A percentile compares a stretch with the other conserved stretches of the same genome.
phyloP scores from a whole-genome alignment of 202 grass and related monocot genomes.

The Elaeis oleifera region DNA sequence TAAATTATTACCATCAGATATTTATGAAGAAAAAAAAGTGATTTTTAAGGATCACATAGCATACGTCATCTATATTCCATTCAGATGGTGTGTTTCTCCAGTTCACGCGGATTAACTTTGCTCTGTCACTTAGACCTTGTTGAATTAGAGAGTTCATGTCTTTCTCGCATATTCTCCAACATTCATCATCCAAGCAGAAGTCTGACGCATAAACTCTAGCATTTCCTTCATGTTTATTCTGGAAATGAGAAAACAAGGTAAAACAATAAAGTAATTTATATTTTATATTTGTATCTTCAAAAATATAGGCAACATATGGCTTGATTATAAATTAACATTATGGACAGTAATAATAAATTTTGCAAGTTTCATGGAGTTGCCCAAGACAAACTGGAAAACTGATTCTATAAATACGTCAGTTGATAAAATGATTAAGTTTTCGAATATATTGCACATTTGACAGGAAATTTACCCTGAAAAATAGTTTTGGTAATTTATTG shows the following conservation, averaged over 20 bases:
- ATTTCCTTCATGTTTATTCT: constrained; percentile 85
- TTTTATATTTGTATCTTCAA: constrained; percentile 9
- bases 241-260: constrained; percentile 23
- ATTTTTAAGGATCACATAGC: constrained; percentile 15
- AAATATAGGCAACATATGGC: too few species aligned
- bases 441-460: too few species aligned
- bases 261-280: constrained; percentile 12
- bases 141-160: constrained; percentile 60
- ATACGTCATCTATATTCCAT: constrained; percentile 87
- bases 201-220: constrained; percentile 39
- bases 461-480: too few species aligned
- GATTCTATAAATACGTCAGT: too few species aligned
- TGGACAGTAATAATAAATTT: too few species aligned
- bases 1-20: constrained; percentile 13
- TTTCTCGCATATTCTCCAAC: constrained; percentile 69
- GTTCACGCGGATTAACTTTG: constrained; percentile 63
- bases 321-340: too few species aligned
- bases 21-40: constrained; percentile 4
- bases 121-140: constrained; percentile 81
- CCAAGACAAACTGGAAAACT: too few species aligned
- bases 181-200: constrained; percentile 80
- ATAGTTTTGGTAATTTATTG: too few species aligned
- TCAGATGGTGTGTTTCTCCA: constrained; percentile 86
- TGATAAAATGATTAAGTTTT: too few species aligned
- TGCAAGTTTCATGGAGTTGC: too few species aligned